Conservation (phyloP, 139 green algal genomes). For the Tetraselmis striata region DNA sequence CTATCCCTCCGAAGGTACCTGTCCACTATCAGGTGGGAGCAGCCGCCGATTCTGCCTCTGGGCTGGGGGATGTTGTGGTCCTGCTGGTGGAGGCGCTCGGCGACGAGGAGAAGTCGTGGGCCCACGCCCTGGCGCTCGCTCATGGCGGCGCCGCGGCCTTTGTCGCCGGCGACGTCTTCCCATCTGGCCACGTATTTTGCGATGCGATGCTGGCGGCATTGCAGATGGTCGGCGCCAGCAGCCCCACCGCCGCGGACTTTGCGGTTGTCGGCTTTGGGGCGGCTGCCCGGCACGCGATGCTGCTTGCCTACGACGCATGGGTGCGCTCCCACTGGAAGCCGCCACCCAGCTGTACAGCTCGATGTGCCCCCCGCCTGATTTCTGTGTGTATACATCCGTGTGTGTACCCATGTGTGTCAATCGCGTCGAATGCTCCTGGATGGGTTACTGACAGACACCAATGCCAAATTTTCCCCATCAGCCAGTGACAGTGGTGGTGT, state of each 20-base stretch:
- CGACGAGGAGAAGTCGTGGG: not conserved
- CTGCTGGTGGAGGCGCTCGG: not conserved
- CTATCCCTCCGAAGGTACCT: not conserved
- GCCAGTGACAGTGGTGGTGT: not conserved
- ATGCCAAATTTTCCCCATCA: too few species aligned
- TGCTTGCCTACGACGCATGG: not conserved
- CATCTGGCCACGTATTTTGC: not conserved
- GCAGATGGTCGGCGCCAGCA: not conserved
- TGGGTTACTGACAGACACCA: too few species aligned
- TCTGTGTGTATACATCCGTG: too few species aligned
- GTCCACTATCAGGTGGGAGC: not conserved
- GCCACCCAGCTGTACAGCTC: too few species aligned
- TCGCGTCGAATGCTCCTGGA: too few species aligned
- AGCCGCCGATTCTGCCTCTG: too few species aligned
- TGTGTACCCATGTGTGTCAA: too few species aligned
- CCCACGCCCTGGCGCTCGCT: not conserved
- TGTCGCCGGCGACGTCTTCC: not conserved
- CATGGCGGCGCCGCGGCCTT: not conserved
- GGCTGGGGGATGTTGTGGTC: not conserved
- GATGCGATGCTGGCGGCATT: not conserved
- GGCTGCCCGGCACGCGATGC: not conserved
- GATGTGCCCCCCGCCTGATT: too few species aligned
- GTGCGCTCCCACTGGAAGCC: too few species aligned
- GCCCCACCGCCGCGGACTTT: not conserved
- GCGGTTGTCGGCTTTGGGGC: not conserved